Conservation (phyloP, 768 basidiomycete species). For the Boletus sp. region DNA sequence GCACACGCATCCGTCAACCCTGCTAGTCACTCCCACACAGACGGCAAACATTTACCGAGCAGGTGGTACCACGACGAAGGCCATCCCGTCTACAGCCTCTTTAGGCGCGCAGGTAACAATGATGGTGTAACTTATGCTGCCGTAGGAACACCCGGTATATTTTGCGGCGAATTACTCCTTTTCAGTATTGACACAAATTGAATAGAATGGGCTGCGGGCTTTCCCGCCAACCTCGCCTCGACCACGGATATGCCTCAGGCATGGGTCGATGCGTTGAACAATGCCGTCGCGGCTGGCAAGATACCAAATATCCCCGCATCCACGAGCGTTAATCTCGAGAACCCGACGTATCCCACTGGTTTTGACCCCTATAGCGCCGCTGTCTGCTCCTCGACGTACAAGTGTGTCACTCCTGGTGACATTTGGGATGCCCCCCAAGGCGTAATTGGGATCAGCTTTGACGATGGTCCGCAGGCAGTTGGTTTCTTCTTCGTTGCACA, state of each 20-base stretch:
- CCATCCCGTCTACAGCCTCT: conserved; percentile 61
- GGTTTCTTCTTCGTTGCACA: conserved; percentile 10
- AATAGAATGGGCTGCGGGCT: conserved; percentile 61
- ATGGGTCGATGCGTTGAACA: conserved; percentile 72
- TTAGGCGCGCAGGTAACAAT: conserved; percentile 44
- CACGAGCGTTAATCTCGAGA: conserved; percentile 30
- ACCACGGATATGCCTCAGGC: conserved; percentile 50
- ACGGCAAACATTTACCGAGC: conserved; percentile 24
- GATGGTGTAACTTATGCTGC: conserved; percentile 51
- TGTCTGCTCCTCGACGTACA: conserved; percentile 77
- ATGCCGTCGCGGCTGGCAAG: conserved; percentile 61
- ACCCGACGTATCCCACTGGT: conserved; percentile 38
- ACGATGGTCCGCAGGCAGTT: conserved; percentile 71
- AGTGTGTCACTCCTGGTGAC: conserved; percentile 59
- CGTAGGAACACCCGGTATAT: conserved; percentile 59
- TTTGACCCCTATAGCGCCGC: conserved; percentile 41
- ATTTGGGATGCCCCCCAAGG: conserved; percentile 77
- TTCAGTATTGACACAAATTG: not conserved
- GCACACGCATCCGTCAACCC: conserved; percentile 20
- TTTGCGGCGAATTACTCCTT: not conserved
- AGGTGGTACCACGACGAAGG: conserved; percentile 61
- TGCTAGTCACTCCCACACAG: conserved; percentile 17
- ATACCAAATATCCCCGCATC: conserved; percentile 68
- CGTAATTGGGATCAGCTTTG: conserved; percentile 63
- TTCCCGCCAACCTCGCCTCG: conserved; percentile 54